Conservation (phyloP, 176 grass and related monocot genomes). For the Triticum urartu region DNA sequence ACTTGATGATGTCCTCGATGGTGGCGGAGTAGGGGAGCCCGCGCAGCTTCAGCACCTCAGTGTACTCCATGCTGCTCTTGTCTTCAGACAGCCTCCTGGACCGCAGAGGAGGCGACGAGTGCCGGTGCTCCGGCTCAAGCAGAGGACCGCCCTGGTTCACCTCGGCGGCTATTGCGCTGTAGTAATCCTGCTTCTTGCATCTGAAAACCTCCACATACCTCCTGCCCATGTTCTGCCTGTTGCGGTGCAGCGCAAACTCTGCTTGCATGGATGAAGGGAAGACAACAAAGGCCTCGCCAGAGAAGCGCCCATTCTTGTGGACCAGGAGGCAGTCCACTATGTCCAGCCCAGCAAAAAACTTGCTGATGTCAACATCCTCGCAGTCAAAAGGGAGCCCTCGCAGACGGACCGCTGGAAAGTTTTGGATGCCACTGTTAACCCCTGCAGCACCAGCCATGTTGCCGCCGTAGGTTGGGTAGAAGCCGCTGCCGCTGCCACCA, state of each 20-base stretch:
- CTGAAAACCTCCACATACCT: constrained; percentile 89
- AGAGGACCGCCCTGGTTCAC: constrained; percentile 60
- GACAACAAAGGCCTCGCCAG: constrained; percentile 80
- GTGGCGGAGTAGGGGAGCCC: constrained; percentile 83
- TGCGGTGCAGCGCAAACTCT: constrained; percentile 73
- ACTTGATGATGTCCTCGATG: constrained; percentile 67
- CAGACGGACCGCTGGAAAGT: constrained; percentile 73
- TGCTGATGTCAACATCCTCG: constrained; percentile 76
- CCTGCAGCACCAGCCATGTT: constrained; percentile 48
- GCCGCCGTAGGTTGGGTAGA: constrained; percentile 45
- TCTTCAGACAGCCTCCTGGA: constrained; percentile 53
- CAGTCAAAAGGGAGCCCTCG: constrained; percentile 92
- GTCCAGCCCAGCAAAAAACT: constrained; percentile 82
- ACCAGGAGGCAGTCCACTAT: constrained; percentile 79
- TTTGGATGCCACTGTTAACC: constrained; percentile 47
- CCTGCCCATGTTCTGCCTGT: constrained; percentile 88
- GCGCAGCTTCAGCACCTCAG: constrained; percentile 82
- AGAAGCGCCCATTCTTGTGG: constrained; percentile 81
- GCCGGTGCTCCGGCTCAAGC: constrained; percentile 41
- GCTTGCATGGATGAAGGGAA: constrained; percentile 65
- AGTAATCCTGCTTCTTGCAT: constrained; percentile 96
- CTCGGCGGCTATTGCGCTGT: constrained; percentile 71
- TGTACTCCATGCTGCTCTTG: constrained; percentile 86
- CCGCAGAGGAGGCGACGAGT: constrained; percentile 47
- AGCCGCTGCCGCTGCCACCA: constrained; percentile 30